phyloP scores from a whole-genome alignment of 1,284 basidiomycete species.

The Filobasidium uniguttulatum region DNA sequence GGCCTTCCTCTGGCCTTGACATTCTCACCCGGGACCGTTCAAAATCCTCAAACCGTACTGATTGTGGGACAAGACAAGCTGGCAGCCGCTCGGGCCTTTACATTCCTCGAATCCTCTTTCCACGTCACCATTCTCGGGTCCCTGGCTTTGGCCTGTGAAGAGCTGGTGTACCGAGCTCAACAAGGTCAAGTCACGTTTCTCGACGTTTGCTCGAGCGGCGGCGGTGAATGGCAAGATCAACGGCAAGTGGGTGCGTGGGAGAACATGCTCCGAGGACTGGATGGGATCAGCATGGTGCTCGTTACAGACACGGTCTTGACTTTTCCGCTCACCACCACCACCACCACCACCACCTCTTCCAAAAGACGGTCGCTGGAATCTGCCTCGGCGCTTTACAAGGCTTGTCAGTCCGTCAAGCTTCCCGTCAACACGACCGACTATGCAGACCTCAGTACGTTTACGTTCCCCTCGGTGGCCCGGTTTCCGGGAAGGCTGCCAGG shows the following conservation, averaged over 20 bases:
- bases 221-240: not conserved
- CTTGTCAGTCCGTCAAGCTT: slow-evolving; percentile 50
- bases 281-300: slow-evolving; percentile 48
- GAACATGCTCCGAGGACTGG: slow-evolving; percentile 38
- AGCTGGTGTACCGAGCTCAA: slow-evolving; percentile 52
- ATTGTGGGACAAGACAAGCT: slow-evolving; percentile 63
- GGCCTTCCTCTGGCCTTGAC: slow-evolving; percentile 70
- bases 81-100: slow-evolving; percentile 65
- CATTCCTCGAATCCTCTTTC: slow-evolving; percentile 69
- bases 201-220: too few relatives aligned
- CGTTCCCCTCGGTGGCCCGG: slow-evolving; percentile 75
- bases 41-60: slow-evolving; percentile 38
- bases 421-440: slow-evolving; percentile 78
- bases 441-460: slow-evolving; percentile 75
- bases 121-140: slow-evolving; percentile 50
- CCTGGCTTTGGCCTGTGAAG: slow-evolving; percentile 46
- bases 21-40: slow-evolving; percentile 45
- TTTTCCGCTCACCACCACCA: too few relatives aligned
- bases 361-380: slow-evolving; percentile 42
- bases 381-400: slow-evolving; percentile 44
- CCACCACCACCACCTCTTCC: slow-evolving; percentile 24
- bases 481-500: slow-evolving; percentile 39
- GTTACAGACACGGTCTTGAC: slow-evolving; percentile 56
- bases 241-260: slow-evolving; percentile 19
- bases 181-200: slow-evolving; percentile 45